Percentiles rank a stretch among this genome's conserved stretches.
These are phyloP conservation scores for Penicillium sclerotiorum DNA, from an alignment of 2,329 filamentous ascomycete species.

Conservation along the genomic window DNA sequence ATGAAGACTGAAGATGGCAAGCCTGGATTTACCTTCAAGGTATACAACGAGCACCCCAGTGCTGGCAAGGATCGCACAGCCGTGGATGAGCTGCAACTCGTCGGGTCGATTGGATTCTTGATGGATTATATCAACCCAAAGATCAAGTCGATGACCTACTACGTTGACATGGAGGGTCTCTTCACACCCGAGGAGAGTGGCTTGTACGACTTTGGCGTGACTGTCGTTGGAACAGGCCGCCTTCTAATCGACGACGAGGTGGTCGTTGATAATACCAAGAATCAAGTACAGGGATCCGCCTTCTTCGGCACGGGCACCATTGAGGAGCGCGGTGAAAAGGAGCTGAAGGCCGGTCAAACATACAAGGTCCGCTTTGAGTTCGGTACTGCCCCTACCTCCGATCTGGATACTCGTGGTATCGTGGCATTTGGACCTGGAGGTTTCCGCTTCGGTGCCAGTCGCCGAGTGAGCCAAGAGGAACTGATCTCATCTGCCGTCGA, in stretches of 20 bases:
- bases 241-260: slow-evolving; percentile 65
- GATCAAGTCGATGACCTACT: slow-evolving; percentile 57
- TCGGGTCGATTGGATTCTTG: slow-evolving; percentile 49
- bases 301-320: slow-evolving; percentile 68
- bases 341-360: slow-evolving; percentile 60
- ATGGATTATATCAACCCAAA: slow-evolving; percentile 60
- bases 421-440: slow-evolving; percentile 62
- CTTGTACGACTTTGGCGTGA: slow-evolving; percentile 66
- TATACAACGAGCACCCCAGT: slow-evolving; percentile 61
- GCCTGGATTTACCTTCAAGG: slow-evolving; percentile 63
- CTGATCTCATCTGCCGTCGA: slow-evolving; percentile 68
- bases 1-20: slow-evolving; percentile 57
- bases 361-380: slow-evolving; percentile 65
- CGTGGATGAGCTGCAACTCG: slow-evolving; percentile 55
- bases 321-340: slow-evolving; percentile 63
- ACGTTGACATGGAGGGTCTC: slow-evolving; percentile 63
- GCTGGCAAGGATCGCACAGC: slow-evolving; percentile 50
- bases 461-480: slow-evolving; percentile 58
- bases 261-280: slow-evolving; percentile 67
- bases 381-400: slow-evolving; percentile 61
- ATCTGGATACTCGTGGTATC: slow-evolving; percentile 52
- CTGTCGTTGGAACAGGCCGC: slow-evolving; percentile 67
- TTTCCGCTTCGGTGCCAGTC: slow-evolving; percentile 64
- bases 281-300: slow-evolving; percentile 63
- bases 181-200: slow-evolving; percentile 63